Percentiles rank a stretch among this genome's conserved stretches.
These are phyloP conservation scores for Curvularia sp. DNA, from an alignment of 2,329 filamentous ascomycete species.

Conservation along the genomic window DNA sequence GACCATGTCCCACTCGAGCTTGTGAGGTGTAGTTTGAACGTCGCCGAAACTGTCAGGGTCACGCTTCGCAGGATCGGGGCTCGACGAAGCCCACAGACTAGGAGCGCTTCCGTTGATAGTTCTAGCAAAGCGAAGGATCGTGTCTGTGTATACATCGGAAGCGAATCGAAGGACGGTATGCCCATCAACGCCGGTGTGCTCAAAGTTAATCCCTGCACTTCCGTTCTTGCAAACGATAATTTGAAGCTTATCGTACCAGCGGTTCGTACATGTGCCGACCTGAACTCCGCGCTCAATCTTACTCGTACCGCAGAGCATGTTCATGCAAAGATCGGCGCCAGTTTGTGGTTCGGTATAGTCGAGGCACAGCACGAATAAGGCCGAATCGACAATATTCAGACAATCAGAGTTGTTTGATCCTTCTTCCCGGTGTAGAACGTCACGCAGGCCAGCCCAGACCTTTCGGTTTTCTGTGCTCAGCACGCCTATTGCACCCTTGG, in stretches of 20 bases:
- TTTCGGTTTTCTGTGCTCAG: constrained; percentile 96
- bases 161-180: constrained; percentile 97
- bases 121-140: constrained; percentile 91
- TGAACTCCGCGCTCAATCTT: constrained; percentile 92
- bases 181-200: constrained; percentile 96
- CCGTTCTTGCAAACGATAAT: constrained; percentile 99
- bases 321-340: constrained; percentile 87
- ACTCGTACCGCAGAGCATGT: constrained; percentile 97
- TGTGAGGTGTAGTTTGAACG: constrained; percentile 91
- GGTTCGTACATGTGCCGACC: constrained; percentile 95
- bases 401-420: constrained; percentile 96
- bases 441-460: constrained; percentile 89
- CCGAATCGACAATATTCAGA: constrained; percentile 92
- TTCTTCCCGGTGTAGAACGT: constrained; percentile 83
- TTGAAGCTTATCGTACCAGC: constrained; percentile 99
- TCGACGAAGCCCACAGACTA: constrained; percentile 87
- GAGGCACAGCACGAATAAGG: constrained; percentile 88
- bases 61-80: constrained; percentile 90
- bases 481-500: constrained; percentile 92
- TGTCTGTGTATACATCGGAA: constrained; percentile 96
- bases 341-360: constrained; percentile 88
- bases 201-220: constrained; percentile 98
- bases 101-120: constrained; percentile 95
- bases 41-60: constrained; percentile 91
- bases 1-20: constrained; percentile 96